A percentile compares a stretch with the other conserved stretches of the same genome.
These are phyloP conservation scores for Sphagnum magellanicum DNA, from an alignment of 228 moss, liverwort and hornwort species.

Conservation along the genomic window DNA sequence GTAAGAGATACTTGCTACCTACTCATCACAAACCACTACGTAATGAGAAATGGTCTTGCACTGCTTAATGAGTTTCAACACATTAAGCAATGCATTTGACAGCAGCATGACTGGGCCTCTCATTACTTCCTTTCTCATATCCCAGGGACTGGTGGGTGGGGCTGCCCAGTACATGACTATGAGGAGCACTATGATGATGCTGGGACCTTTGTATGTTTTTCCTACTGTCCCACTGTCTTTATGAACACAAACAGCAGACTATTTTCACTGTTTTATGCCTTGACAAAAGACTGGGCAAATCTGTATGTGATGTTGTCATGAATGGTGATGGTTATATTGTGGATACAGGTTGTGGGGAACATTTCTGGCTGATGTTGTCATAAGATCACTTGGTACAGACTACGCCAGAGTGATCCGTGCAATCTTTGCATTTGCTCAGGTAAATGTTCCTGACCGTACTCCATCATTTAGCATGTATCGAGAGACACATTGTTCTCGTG, in stretches of 20 bases:
- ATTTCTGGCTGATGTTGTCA: constrained; percentile 76
- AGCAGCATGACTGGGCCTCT: background rate
- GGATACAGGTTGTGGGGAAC: constrained; percentile 85
- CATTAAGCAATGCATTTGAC: background rate
- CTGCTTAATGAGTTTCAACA: too few relatives aligned
- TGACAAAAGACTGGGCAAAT: too few relatives aligned
- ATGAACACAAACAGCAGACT: background rate
- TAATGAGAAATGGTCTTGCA: too few relatives aligned
- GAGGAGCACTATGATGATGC: constrained; percentile 76
- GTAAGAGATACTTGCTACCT: background rate
- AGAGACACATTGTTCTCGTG: background rate
- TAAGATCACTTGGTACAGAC: constrained; percentile 88
- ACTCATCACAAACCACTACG: background rate
- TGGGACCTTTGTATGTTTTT: constrained; percentile 71
- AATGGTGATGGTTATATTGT: background rate
- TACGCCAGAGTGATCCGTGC: constrained; percentile 95
- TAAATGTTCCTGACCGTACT: background rate
- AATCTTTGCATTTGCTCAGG: constrained; percentile 88
- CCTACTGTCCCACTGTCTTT: background rate
- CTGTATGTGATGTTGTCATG: too few relatives aligned
- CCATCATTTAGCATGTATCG: background rate
- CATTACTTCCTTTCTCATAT: background rate
- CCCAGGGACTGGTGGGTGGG: constrained; percentile 82
- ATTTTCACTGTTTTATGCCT: too few relatives aligned
- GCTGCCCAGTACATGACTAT: constrained; percentile 75